phyloP scores from a whole-genome alignment of 768 basidiomycete species.

The Termitomyces sp. region DNA sequence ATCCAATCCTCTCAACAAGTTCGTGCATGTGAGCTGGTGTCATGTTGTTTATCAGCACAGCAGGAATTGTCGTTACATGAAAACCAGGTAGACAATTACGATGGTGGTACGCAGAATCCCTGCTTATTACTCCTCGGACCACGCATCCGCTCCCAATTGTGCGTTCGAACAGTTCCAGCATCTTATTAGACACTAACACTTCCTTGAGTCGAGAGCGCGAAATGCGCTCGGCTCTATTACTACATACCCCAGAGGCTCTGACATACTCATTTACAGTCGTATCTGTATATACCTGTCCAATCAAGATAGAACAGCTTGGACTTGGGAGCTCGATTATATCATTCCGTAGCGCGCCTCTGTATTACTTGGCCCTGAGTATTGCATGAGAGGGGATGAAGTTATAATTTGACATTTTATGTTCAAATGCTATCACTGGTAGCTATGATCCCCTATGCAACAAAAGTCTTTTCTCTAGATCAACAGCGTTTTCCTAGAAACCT shows the following conservation, averaged over 20 bases:
- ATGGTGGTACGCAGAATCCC: background rate
- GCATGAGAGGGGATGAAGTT: no score
- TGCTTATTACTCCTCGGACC: no score
- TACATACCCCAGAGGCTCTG: background rate
- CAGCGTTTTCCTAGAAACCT: no score
- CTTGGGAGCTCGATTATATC: no score
- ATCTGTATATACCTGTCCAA: background rate
- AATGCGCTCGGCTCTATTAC: background rate
- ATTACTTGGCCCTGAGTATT: no score
- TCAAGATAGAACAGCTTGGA: background rate
- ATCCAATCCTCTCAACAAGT: background rate
- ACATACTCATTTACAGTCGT: background rate
- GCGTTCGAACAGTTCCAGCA: background rate
- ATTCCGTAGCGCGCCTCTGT: no score
- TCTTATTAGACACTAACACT: background rate
- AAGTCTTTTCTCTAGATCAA: no score
- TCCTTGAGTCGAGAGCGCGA: no score
- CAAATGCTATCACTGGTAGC: no score
- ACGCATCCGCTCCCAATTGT: background rate
- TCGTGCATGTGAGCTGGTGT: background rate
- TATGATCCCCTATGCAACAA: no score
- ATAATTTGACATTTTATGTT: no score
- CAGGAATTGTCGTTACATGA: background rate
- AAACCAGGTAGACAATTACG: no score
- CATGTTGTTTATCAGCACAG: background rate